These are phyloP conservation scores for Balamuthia mandrillaris DNA, from an alignment of 208 protist species.

Conservation along the genomic window DNA sequence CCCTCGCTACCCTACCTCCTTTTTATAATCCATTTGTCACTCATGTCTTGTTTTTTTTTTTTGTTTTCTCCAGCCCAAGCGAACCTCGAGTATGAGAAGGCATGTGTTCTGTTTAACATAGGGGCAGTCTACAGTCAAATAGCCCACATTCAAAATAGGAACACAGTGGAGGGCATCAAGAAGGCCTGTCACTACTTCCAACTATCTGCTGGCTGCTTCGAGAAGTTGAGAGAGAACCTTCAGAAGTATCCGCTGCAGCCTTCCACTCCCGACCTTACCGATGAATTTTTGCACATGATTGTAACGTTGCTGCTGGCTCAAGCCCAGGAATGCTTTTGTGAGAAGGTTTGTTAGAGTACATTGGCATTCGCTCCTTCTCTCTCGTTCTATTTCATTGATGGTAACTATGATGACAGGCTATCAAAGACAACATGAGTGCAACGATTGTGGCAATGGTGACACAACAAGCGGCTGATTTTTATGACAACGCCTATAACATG, in stretches of 20 bases:
- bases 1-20: no score
- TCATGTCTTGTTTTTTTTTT: no score
- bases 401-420: not conserved
- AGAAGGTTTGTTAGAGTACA: not conserved
- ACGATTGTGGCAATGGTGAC: not conserved
- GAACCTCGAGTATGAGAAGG: conserved; percentile 1
- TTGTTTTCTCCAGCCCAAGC: not conserved
- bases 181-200: conserved; percentile 20
- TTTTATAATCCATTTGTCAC: not conserved
- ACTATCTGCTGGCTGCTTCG: not conserved
- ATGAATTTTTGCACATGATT: not conserved
- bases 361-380: not conserved
- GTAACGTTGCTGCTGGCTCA: conserved; percentile 9
- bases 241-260: not conserved
- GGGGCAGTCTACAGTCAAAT: not conserved
- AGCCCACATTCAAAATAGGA: not conserved
- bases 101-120: not conserved
- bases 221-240: not conserved
- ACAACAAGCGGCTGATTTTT: not conserved
- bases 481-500: not conserved
- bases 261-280: not conserved
- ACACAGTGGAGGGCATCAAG: not conserved
- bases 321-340: conserved; percentile 17
- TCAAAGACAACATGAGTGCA: conserved; percentile 2
- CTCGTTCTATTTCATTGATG: not conserved